A percentile compares a stretch with the other conserved stretches of the same genome.
These are phyloP conservation scores for Fusarium sp. DNA, from an alignment of 2,329 filamentous ascomycete genomes.

Conservation along the genomic window DNA sequence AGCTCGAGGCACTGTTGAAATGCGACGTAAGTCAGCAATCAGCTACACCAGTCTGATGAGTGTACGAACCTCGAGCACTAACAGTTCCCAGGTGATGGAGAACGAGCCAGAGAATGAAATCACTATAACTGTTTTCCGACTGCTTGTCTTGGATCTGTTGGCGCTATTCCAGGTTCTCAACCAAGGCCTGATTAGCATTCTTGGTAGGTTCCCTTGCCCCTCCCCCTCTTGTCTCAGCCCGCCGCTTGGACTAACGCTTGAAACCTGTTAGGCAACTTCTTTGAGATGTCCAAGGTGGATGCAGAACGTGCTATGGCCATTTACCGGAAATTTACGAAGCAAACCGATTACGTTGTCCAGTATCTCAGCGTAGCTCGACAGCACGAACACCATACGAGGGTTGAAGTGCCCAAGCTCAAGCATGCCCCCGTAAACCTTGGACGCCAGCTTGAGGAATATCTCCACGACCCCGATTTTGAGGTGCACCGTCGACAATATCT, in stretches of 20 bases:
- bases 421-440: conserved; percentile 94
- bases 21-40: conserved; percentile 78
- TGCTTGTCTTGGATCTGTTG: conserved; percentile 90
- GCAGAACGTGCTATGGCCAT: conserved; percentile 92
- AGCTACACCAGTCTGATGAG: background rate
- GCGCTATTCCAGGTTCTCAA: conserved; percentile 95
- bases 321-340: conserved; percentile 90
- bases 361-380: conserved; percentile 89
- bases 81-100: conserved; percentile 76
- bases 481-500: conserved; percentile 92
- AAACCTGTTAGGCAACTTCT: conserved; percentile 81
- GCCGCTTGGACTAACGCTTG: conserved; percentile 21
- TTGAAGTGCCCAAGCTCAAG: conserved; percentile 97
- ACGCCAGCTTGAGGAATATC: conserved; percentile 90
- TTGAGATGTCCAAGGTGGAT: conserved; percentile 96
- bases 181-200: conserved; percentile 95
- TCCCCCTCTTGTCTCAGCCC: conserved; percentile 25
- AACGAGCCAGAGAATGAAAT: conserved; percentile 96
- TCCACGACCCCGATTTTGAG: conserved; percentile 95
- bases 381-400: conserved; percentile 89
- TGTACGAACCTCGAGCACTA: conserved; percentile 2
- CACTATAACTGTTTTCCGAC: conserved; percentile 89
- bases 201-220: conserved; percentile 70
- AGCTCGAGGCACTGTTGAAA: conserved; percentile 86
- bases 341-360: conserved; percentile 92